Conservation (phyloP, 345 rosid genomes). For the Syzygium oleosum region DNA sequence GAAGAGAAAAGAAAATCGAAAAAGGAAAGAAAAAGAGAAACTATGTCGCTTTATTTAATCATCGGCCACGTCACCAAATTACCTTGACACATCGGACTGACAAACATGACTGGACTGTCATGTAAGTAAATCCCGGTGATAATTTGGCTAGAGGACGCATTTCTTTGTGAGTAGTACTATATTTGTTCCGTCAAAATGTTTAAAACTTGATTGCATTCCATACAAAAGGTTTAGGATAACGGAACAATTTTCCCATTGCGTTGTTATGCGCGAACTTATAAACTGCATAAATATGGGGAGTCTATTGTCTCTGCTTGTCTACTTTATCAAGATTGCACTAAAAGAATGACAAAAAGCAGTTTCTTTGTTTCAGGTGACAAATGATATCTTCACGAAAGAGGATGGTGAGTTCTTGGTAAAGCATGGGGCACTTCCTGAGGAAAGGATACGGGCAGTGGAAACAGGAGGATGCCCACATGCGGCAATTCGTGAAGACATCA, state of each 20-base stretch:
- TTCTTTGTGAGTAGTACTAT: neutral
- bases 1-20: neutral
- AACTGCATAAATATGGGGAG: neutral
- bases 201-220: neutral
- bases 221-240: neutral
- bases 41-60: neutral
- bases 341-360: neutral
- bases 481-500: slow-evolving; percentile 98
- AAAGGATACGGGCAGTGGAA: slow-evolving; percentile 89
- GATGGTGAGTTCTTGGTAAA: slow-evolving; percentile 95
- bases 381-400: slow-evolving; percentile 96
- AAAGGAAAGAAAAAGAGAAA: neutral
- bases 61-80: neutral
- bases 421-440: slow-evolving; percentile 85
- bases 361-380: slow-evolving; percentile 59
- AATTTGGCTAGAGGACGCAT: neutral
- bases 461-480: slow-evolving; percentile 98
- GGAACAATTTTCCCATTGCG: neutral
- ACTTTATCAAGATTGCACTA: neutral
- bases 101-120: neutral
- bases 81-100: neutral
- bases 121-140: neutral
- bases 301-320: neutral
- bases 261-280: neutral
- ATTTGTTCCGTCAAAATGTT: neutral